phyloP scores from a whole-genome alignment of 139 green algal species.

The Tetradesmus obliquus region DNA sequence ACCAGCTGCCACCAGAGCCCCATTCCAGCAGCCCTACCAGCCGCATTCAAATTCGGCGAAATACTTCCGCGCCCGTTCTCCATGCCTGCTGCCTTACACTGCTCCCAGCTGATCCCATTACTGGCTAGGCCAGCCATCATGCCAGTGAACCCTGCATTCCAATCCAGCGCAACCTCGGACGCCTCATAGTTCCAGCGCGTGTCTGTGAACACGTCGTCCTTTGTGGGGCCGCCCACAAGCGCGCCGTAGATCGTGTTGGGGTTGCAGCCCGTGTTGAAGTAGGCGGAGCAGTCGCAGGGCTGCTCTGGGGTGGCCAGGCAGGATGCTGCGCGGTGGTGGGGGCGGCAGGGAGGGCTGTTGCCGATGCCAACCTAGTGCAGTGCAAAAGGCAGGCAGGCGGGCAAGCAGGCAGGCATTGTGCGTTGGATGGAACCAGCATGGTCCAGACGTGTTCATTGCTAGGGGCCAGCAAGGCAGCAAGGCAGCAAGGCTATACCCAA shows the following conservation, averaged over 20 bases:
- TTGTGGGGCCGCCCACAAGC: constrained; percentile 70
- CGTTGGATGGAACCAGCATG: not conserved
- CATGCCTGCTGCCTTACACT: constrained; percentile 40
- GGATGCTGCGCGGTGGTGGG: constrained; percentile 70
- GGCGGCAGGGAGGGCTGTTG: constrained; percentile 56
- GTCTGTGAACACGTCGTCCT: constrained; percentile 51
- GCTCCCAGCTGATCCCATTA: constrained; percentile 14
- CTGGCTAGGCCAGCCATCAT: constrained; percentile 47
- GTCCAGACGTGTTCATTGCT: no score
- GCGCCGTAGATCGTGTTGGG: constrained; percentile 70
- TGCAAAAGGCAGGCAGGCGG: not conserved
- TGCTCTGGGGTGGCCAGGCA: constrained; percentile 47
- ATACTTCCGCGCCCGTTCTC: constrained; percentile 3
- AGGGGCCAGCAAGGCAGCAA: no score
- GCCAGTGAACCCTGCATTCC: constrained; percentile 61
- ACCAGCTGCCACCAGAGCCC: constrained; percentile 13
- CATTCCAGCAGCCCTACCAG: not conserved
- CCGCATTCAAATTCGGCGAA: constrained; percentile 3
- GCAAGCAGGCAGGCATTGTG: not conserved
- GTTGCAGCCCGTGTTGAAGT: constrained; percentile 54
- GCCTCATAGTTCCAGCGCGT: constrained; percentile 37
- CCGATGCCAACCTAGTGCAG: constrained; percentile 58
- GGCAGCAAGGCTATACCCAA: no score
- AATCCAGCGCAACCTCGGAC: constrained; percentile 62
- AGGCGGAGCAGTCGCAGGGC: constrained; percentile 43